A percentile compares a stretch with the other conserved stretches of the same genome.
phyloP scores from a whole-genome alignment of 441 rosid species.

The Corymbia calophylla region DNA sequence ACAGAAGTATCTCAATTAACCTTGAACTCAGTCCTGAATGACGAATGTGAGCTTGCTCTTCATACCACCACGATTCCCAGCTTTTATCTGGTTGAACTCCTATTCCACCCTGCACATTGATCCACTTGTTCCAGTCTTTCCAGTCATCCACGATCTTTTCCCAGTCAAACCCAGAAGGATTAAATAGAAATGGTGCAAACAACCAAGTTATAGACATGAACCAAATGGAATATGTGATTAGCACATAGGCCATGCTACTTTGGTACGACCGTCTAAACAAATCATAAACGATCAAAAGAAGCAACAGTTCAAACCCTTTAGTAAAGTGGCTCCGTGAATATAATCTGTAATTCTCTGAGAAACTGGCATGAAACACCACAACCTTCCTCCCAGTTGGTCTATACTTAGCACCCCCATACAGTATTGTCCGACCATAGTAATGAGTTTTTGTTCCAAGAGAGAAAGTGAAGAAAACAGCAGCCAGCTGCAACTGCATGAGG shows the following conservation, averaged over 20 bases:
- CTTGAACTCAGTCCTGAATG: slow-evolving; percentile 74
- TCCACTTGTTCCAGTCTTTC: slow-evolving; percentile 99
- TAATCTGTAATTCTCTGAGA: slow-evolving; percentile 87
- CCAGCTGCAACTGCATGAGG: slow-evolving; percentile 96
- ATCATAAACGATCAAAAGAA: slow-evolving; percentile 80
- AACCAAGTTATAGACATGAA: slow-evolving; percentile 96
- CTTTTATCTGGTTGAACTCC: slow-evolving; percentile 95
- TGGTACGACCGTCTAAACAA: slow-evolving; percentile 75
- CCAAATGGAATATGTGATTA: slow-evolving; percentile 93
- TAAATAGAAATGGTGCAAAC: slow-evolving; percentile 91
- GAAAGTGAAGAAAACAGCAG: slow-evolving; percentile 96
- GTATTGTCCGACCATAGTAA: slow-evolving; percentile 83
- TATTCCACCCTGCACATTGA: slow-evolving; percentile 92
- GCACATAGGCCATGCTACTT: slow-evolving; percentile 82
- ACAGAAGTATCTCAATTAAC: slow-evolving; percentile 65
- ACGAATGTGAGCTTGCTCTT: slow-evolving; percentile 85
- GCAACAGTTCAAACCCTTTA: slow-evolving; percentile 82
- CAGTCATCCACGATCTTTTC: slow-evolving; percentile 88
- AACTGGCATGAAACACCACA: slow-evolving; percentile 90
- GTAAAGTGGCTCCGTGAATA: slow-evolving; percentile 93
- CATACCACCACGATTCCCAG: slow-evolving; percentile 99
- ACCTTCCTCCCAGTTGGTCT: slow-evolving; percentile 96
- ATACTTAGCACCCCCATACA: slow-evolving; percentile 94
- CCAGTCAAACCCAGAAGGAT: slow-evolving; percentile 91
- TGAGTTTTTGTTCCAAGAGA: slow-evolving; percentile 94